These are phyloP conservation scores for Paramecium primaurelia DNA, from an alignment of 73 alveolate species.

Conservation along the genomic window DNA sequence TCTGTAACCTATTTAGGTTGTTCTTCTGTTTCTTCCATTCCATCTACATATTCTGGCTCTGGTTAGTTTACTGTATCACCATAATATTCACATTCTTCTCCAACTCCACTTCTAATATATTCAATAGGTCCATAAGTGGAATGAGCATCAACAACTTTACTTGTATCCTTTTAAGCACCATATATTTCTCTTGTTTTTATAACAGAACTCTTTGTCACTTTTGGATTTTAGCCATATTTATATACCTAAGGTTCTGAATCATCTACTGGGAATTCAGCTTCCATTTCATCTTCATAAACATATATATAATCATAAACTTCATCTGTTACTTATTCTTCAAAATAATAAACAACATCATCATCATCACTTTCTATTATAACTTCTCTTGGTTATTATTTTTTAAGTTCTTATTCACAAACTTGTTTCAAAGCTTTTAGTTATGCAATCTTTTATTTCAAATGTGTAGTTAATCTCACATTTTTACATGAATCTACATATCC, in stretches of 20 bases:
- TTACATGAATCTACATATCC: conserved; percentile 2
- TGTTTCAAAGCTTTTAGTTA: background rate
- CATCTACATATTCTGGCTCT: conserved; percentile 9
- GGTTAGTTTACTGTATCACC: background rate
- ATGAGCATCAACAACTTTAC: conserved; percentile 9
- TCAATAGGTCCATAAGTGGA: background rate
- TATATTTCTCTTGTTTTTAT: background rate
- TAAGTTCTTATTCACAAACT: background rate
- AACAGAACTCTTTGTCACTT: background rate
- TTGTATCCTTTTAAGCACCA: background rate
- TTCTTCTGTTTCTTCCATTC: background rate
- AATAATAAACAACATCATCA: background rate
- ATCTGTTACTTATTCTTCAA: background rate
- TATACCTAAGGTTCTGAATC: background rate
- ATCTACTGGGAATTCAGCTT: background rate
- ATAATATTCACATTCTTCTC: conserved; percentile 16
- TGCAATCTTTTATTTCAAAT: background rate
- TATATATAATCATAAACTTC: background rate
- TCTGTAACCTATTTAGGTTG: background rate
- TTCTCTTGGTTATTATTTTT: background rate
- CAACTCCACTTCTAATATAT: background rate
- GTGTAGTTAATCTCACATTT: background rate
- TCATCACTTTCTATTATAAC: background rate
- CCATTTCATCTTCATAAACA: background rate
- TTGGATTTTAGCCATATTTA: background rate